phyloP scores from a whole-genome alignment of 225 moss, liverwort and hornwort genomes.

The Polytrichum formosum region DNA sequence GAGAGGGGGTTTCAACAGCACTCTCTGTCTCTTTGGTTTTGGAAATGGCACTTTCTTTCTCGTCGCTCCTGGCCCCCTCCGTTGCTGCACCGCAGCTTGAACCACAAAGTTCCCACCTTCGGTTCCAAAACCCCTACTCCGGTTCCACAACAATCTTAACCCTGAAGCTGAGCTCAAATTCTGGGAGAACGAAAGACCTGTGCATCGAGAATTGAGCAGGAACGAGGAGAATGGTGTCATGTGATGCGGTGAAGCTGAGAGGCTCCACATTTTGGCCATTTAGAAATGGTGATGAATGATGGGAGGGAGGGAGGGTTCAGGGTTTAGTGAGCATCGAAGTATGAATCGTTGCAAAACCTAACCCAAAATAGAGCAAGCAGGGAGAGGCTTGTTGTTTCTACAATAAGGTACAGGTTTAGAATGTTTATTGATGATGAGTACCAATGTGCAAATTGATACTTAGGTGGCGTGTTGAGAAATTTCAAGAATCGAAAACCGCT shows the following conservation, averaged over 20 bases:
- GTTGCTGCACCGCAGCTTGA: constrained; percentile 28
- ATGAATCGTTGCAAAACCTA: too few relatives aligned
- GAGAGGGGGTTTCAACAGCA: constrained; percentile 78
- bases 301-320: too few relatives aligned
- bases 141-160: neutral
- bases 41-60: constrained; percentile 43
- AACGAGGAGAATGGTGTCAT: constrained; percentile 34
- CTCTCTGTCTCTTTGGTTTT: constrained; percentile 42
- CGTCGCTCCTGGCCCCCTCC: constrained; percentile 47
- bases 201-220: constrained; percentile 28
- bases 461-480: too few relatives aligned
- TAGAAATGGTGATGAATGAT: too few relatives aligned
- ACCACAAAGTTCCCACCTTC: neutral
- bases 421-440: too few relatives aligned
- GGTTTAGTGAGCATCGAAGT: too few relatives aligned
- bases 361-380: too few relatives aligned
- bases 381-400: too few relatives aligned
- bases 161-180: neutral
- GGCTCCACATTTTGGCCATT: too few relatives aligned
- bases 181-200: constrained; percentile 28
- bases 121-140: constrained; percentile 1
- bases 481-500: too few relatives aligned
- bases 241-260: constrained; percentile 11
- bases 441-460: too few relatives aligned
- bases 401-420: too few relatives aligned